Evolutionary conservation across 805 yeast genomes (phyloP).

Genomic region (Saccharomycopsis sp.): DNA sequence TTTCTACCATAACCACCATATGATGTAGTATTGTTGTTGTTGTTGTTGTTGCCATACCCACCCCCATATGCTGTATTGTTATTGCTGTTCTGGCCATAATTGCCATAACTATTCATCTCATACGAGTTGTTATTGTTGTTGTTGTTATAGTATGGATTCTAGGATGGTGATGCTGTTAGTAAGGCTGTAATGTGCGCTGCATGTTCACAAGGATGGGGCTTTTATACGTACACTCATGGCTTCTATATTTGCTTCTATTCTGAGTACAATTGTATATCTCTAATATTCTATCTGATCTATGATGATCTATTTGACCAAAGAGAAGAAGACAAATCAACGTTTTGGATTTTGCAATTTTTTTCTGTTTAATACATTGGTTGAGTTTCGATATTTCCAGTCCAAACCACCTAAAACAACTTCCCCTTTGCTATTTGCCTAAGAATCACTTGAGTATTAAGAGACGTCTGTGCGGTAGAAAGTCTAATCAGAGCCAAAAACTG

Average conservation of each 20-base stretch:
- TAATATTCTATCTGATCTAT: too few relatives aligned
- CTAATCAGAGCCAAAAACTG: neutral
- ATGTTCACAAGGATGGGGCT: neutral
- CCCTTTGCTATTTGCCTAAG: neutral
- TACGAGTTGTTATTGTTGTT: slow-evolving; percentile 1
- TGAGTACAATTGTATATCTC: too few relatives aligned
- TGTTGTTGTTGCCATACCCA: slow-evolving; percentile 5
- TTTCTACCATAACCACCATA: neutral
- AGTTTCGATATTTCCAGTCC: neutral
- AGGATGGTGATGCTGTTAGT: neutral
- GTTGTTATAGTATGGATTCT: neutral
- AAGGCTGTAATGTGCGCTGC: neutral
- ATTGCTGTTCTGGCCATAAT: neutral
- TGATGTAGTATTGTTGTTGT: neutral
- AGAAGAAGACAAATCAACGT: too few relatives aligned
- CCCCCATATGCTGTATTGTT: slow-evolving; percentile 4
- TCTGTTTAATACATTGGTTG: neutral
- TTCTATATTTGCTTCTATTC: too few relatives aligned
- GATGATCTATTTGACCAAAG: too few relatives aligned
- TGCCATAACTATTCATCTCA: slow-evolving; percentile 10
- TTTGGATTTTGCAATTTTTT: too few relatives aligned
- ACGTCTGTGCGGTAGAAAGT: neutral
- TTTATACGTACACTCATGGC: neutral
- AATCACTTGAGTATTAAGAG: neutral
- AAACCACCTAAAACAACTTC: neutral